Conservation (phyloP, 345 rosid species). For the Eucalyptus curtisii region DNA sequence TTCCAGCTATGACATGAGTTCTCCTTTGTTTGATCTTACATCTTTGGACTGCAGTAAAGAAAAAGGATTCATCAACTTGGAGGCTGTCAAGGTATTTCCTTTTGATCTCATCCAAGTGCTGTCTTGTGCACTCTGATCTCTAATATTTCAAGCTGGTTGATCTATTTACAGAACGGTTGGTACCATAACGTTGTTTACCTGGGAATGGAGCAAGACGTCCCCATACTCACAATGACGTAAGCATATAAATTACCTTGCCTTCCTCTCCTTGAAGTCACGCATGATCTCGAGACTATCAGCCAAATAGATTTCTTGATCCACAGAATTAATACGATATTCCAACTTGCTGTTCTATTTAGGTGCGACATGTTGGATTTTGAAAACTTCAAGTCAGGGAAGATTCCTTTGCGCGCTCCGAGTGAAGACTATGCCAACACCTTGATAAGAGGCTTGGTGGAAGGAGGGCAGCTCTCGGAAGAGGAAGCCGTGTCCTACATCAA, state of each 20-base stretch:
- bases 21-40: slow-evolving; percentile 40
- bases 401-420: slow-evolving; percentile 38
- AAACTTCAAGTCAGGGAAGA: slow-evolving; percentile 34
- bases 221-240: slow-evolving; percentile 83
- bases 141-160: background rate
- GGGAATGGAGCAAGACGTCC: slow-evolving; percentile 47
- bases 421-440: slow-evolving; percentile 38
- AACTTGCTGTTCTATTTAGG: slow-evolving; percentile 11
- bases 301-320: background rate
- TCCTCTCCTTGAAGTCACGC: background rate
- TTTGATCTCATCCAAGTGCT: background rate
- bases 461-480: slow-evolving; percentile 44
- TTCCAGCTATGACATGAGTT: slow-evolving; percentile 11
- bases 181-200: slow-evolving; percentile 60
- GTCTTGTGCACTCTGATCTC: background rate
- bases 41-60: slow-evolving; percentile 20
- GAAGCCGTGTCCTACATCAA: slow-evolving; percentile 56
- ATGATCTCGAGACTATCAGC: background rate
- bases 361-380: slow-evolving; percentile 28
- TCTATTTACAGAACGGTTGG: slow-evolving; percentile 53
- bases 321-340: background rate
- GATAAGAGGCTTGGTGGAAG: slow-evolving; percentile 65
- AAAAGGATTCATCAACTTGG: slow-evolving; percentile 37
- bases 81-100: slow-evolving; percentile 37
- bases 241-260: background rate